These are phyloP conservation scores for Cornus suecica DNA, from an alignment of 148 eudicot genomes.

Conservation along the genomic window DNA sequence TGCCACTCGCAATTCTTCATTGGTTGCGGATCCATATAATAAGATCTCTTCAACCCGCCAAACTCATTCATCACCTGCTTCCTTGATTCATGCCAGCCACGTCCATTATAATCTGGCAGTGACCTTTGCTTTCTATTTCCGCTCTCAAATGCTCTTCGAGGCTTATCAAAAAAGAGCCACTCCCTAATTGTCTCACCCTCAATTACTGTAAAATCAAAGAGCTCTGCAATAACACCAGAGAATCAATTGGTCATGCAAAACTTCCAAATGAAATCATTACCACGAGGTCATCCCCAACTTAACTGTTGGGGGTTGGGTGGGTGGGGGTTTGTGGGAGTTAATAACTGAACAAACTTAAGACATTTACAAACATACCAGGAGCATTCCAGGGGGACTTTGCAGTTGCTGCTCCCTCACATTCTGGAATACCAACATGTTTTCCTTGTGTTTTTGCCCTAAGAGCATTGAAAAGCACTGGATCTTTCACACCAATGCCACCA, in stretches of 20 bases:
- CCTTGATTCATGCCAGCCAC: conserved; percentile 99
- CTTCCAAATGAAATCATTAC: background rate
- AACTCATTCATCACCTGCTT: conserved; percentile 91
- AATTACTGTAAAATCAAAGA: conserved; percentile 75
- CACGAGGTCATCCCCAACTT: background rate
- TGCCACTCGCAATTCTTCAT: conserved; percentile 89
- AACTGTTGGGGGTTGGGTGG: no score
- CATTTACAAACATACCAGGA: conserved; percentile 46
- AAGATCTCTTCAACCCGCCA: conserved; percentile 85
- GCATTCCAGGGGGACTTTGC: conserved; percentile 98
- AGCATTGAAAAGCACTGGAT: conserved; percentile 79
- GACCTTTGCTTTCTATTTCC: conserved; percentile 96
- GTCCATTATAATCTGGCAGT: conserved; percentile 91
- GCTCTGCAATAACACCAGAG: conserved; percentile 50
- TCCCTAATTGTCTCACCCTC: conserved; percentile 93
- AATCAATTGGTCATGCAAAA: conserved; percentile 4
- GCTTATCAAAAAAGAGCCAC: conserved; percentile 98
- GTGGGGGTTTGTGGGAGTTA: no score
- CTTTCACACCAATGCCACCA: conserved; percentile 90
- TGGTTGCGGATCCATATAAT: conserved; percentile 99
- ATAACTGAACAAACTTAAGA: background rate
- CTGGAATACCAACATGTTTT: conserved; percentile 94
- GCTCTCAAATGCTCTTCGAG: conserved; percentile 96
- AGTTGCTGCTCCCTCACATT: conserved; percentile 98
- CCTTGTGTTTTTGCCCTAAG: conserved; percentile 81